These are phyloP conservation scores for Cordyceps cicadae DNA, from an alignment of 2,329 filamentous ascomycete species.

Conservation along the genomic window DNA sequence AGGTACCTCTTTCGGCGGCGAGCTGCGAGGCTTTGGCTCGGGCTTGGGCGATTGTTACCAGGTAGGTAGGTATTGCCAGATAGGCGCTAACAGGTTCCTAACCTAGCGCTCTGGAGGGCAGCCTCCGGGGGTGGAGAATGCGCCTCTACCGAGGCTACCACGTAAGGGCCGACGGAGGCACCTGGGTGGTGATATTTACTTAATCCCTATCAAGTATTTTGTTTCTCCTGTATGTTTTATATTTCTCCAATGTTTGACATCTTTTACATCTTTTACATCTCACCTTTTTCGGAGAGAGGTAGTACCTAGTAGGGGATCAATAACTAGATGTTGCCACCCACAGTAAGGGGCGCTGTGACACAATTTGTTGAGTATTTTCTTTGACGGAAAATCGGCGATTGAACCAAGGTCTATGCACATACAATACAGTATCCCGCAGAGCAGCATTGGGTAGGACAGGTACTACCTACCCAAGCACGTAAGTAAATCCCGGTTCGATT, in stretches of 20 bases:
- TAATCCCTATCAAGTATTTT: not conserved
- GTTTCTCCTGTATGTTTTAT: too few species aligned
- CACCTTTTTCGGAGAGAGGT: too few species aligned
- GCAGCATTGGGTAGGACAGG: too few species aligned
- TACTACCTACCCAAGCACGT: too few species aligned
- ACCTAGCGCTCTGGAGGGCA: not conserved
- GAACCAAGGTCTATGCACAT: not conserved
- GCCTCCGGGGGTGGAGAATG: slow-evolving; percentile 8
- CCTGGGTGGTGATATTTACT: not conserved
- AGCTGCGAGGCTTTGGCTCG: not conserved
- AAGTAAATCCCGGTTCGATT: not conserved
- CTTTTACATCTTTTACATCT: too few species aligned
- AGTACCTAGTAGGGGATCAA: too few species aligned
- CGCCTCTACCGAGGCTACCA: slow-evolving; percentile 6
- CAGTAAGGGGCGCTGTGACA: not conserved
- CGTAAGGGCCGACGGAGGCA: not conserved
- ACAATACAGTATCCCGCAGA: not conserved
- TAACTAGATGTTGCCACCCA: too few species aligned
- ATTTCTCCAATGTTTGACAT: too few species aligned
- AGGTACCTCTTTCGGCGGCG: not conserved
- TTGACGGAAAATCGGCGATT: not conserved
- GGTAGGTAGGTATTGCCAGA: too few species aligned
- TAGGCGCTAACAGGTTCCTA: too few species aligned
- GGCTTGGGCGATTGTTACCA: not conserved
- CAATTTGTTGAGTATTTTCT: not conserved